phyloP scores from a whole-genome alignment of 805 yeast species.

The Candida ulmi region DNA sequence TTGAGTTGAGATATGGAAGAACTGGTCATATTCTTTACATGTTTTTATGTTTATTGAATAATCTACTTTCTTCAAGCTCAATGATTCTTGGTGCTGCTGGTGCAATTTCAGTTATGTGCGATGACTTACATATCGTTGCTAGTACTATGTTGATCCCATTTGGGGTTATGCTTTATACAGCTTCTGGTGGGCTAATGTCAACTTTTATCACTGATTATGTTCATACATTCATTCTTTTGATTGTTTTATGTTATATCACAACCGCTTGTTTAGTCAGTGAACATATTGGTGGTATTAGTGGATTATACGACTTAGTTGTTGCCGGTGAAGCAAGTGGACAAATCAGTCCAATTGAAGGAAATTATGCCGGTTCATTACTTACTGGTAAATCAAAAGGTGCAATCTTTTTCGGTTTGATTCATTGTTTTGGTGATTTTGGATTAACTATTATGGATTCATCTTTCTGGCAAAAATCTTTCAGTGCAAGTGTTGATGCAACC shows the following conservation, averaged over 20 bases:
- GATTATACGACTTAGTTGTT: slow-evolving; percentile 33
- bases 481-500: slow-evolving; percentile 30
- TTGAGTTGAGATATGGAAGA: slow-evolving; percentile 31
- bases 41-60: slow-evolving; percentile 30
- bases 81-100: slow-evolving; percentile 38
- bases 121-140: slow-evolving; percentile 39
- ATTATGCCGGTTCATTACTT: slow-evolving; percentile 25
- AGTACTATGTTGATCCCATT: slow-evolving; percentile 36
- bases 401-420: slow-evolving; percentile 22
- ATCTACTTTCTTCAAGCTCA: slow-evolving; percentile 29
- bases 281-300: slow-evolving; percentile 36
- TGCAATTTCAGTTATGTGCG: slow-evolving; percentile 26
- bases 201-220: slow-evolving; percentile 45
- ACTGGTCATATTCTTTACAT: slow-evolving; percentile 28
- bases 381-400: slow-evolving; percentile 25
- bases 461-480: slow-evolving; percentile 36
- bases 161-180: slow-evolving; percentile 42
- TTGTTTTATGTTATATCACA: slow-evolving; percentile 27
- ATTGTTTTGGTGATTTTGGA: slow-evolving; percentile 32
- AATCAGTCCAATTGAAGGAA: slow-evolving; percentile 25
- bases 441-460: slow-evolving; percentile 34
- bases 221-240: slow-evolving; percentile 38
- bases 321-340: slow-evolving; percentile 23
- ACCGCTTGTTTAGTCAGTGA: slow-evolving; percentile 28
- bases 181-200: slow-evolving; percentile 43